Evolutionary conservation across 1,284 basidiomycete species (phyloP).

Genomic region (Uromyces viciae-fabae): DNA sequence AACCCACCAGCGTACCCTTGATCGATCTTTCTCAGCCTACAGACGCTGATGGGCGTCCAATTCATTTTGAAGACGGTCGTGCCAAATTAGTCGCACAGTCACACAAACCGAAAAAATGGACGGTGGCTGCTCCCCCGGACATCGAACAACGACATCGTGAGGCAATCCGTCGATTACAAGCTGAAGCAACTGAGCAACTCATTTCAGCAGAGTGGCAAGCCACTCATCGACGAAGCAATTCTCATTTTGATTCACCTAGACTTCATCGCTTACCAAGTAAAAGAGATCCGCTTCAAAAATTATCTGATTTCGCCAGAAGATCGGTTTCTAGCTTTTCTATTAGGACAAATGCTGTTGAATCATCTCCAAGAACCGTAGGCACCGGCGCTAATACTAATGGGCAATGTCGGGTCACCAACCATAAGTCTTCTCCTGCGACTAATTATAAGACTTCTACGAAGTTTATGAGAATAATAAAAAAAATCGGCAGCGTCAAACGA

Average conservation of each 20-base stretch:
- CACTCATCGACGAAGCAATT: neutral
- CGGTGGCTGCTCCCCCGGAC: neutral
- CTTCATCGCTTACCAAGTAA: neutral
- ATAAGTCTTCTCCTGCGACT: neutral
- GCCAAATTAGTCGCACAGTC: neutral
- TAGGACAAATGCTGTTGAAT: neutral
- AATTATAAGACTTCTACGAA: neutral
- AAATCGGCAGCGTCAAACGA: neutral
- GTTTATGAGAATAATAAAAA: conserved; percentile 2
- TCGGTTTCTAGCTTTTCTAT: conserved; percentile 1
- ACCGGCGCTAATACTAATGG: neutral
- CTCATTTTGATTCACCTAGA: neutral
- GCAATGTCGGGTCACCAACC: neutral
- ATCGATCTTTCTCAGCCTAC: conserved; percentile 39
- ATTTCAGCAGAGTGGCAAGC: conserved; percentile 24
- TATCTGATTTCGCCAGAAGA: conserved; percentile 21
- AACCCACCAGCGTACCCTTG: neutral
- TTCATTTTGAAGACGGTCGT: conserved; percentile 9
- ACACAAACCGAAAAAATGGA: conserved; percentile 2
- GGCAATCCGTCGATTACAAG: conserved; percentile 36
- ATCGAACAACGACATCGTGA: conserved; percentile 32
- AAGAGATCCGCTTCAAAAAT: neutral
- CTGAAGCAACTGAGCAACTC: conserved; percentile 30
- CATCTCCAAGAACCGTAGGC: neutral
- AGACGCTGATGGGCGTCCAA: conserved; percentile 31